Base-by-base conservation (phyloP, 164 flowering plant genomes). In the Stephania japonica region DNA sequence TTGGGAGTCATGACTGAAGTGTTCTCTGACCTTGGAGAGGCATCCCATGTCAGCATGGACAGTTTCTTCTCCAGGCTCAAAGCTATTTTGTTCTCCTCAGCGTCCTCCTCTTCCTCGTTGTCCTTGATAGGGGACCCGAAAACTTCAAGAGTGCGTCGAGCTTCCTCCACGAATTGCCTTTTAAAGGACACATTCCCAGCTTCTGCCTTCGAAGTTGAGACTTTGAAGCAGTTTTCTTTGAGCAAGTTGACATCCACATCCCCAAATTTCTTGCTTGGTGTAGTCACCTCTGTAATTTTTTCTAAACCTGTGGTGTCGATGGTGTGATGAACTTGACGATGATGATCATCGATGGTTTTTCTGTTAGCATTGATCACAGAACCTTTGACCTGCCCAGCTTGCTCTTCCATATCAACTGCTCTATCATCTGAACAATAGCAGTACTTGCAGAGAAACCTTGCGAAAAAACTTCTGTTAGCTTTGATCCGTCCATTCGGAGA, bases 391-490 rank as follows among this genome's bases (percentile, higher is more conserved):
- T 71, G 74, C 25, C 24, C 75, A 26, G 23, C 64, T 13, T 49
- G 38, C 24, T 81, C 75, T 25, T 76, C 76, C 0, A 85, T 69
- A 42, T 73, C 77, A 38, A 88, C 83, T 11, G 91, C 81, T 76
- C 86, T 86, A 77, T 81, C 82, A 72, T 85, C 89, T 7, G 82
- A 70, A 74, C 98, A 90, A 41, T 82, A 80, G 21, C 77, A 80
- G 21, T 72, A 75, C 12, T 73, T 80, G 81, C 94, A 90, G 64
- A 83, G 77, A 19, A 89, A 78, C 43, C 72, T 75, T 1, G 88
- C 42, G 32, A 91, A 76, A 66, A 88, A 83, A 23, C 80, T 80
- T 81, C 71, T 78, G 16, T 67, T 75, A 7, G 18, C 43, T 24
- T 66, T 76, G 67, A 56, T 42, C 59, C 65, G 75, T 38, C 68